Conservation (phyloP, 495 filamentous ascomycete species). For the Lichina pygmaea region DNA sequence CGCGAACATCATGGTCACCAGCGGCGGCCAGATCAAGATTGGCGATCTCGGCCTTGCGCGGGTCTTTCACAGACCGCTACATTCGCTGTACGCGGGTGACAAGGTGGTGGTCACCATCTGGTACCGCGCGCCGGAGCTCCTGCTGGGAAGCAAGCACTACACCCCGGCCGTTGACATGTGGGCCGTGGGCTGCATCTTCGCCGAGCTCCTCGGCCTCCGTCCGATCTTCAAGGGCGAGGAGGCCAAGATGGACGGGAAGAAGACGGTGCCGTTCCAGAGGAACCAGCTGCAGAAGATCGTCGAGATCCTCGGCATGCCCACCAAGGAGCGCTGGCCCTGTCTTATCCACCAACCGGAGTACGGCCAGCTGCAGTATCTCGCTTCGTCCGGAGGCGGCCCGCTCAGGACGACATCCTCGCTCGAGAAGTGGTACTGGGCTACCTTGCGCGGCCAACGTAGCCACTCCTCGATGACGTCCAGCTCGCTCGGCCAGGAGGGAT, state of each 20-base stretch:
- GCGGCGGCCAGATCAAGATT: slow-evolving; percentile 3
- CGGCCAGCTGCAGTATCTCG: slow-evolving; percentile 39
- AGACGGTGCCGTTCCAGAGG: slow-evolving; percentile 85
- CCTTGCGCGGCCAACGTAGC: slow-evolving; percentile 29
- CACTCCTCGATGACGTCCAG: slow-evolving; percentile 13
- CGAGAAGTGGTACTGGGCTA: slow-evolving; percentile 38
- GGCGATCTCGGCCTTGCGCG: slow-evolving; percentile 11
- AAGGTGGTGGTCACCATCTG: slow-evolving; percentile 99
- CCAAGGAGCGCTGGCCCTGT: slow-evolving; percentile 69
- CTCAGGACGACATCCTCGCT: slow-evolving; percentile 17
- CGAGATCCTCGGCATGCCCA: slow-evolving; percentile 77
- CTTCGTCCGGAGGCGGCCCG: slow-evolving; percentile 16
- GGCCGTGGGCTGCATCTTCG: slow-evolving; percentile 96
- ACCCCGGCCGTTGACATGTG: slow-evolving; percentile 92
- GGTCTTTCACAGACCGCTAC: slow-evolving; percentile 77
- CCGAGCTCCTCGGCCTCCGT: slow-evolving; percentile 66
- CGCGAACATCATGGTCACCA: slow-evolving; percentile 97
- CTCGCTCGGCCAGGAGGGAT: slow-evolving; percentile 33
- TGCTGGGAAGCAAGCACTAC: slow-evolving; percentile 78
- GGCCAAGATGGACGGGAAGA: slow-evolving; percentile 95
- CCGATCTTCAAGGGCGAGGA: slow-evolving; percentile 98
- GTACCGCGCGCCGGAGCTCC: slow-evolving; percentile 89
- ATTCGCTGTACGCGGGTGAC: slow-evolving; percentile 75
- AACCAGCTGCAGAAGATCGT: slow-evolving; percentile 99
- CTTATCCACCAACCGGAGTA: slow-evolving; percentile 64